Base-by-base conservation (phyloP, 768 basidiomycete species). In the Austroboletus festivus region DNA sequence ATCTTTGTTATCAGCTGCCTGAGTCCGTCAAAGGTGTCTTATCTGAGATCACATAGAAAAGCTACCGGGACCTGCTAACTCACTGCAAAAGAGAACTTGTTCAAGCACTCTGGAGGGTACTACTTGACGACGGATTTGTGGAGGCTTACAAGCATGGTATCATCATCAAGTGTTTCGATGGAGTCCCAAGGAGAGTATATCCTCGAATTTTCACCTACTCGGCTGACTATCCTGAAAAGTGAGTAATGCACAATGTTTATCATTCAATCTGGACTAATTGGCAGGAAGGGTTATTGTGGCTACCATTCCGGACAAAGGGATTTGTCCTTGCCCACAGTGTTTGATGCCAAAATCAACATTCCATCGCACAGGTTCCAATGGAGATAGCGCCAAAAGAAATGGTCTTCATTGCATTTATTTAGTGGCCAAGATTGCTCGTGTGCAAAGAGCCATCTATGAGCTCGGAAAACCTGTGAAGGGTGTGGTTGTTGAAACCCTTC, bases 261-360 rank as follows among this genome's bases (percentile, higher is more conserved):
- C n/a, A n/a, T n/a, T n/a, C n/a, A n/a, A n/a, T n/a, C 28, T 19
- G 16, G 8, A 37, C 35, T 5, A 13, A 19, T 13, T 19, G 19
- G 22, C 10, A 44, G 20, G 12, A 15, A 2, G 42, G 46, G 57
- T 64, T 0, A 48, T 69, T 3, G 13, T 69, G 5, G 62, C 60
- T 4, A 57, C 55, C 8, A 52, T 68, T 13, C 52, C 50, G 5
- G 58, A 67, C 24, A 46, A 60, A 12, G 67, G 63, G 1, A 7
- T 23, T 3, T 68, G 62, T 38, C 67, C 55, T 1, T 70, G 68
- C 30, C 64, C 68, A 20, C 47, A 58, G 2, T 69, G 68, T 48
- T 33, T 56, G 1, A 38, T 64, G 1, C 37, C 41, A 11, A 61
- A 60, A 30, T 26, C 42, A 0, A 22, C 40, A 0, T 58, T 68